Conservation (phyloP, 352 stramenopile genomes). For the Elongisporangium senticosum region DNA sequence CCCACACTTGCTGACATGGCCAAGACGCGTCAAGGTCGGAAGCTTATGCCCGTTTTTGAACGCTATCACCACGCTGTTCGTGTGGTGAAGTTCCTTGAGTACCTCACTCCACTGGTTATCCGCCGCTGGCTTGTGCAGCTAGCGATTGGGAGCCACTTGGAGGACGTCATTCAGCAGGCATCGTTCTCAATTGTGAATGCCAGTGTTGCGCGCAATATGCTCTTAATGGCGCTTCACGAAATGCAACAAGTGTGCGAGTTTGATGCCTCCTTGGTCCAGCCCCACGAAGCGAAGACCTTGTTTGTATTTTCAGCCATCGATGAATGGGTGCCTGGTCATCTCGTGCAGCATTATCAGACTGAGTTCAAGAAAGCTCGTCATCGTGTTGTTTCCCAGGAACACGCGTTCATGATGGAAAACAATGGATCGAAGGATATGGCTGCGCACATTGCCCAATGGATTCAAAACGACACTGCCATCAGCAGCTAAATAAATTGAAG, state of each 20-base stretch:
- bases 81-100: conserved; percentile 36
- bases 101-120: conserved; percentile 27
- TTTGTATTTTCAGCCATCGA: conserved; percentile 70
- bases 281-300: conserved; percentile 44
- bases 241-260: conserved; percentile 47
- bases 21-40: conserved; percentile 29
- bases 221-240: conserved; percentile 64
- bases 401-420: conserved; percentile 76
- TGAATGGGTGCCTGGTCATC: conserved; percentile 60
- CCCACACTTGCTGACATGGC: conserved; percentile 65
- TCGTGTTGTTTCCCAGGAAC: conserved; percentile 44
- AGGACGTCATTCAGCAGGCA: conserved; percentile 38
- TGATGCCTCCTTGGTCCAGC: conserved; percentile 28
- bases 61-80: conserved; percentile 24
- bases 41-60: conserved; percentile 47
- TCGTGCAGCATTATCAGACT: conserved; percentile 48
- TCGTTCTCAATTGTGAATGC: conserved; percentile 49
- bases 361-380: conserved; percentile 39
- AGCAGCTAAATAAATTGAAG: background rate
- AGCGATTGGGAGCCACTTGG: conserved; percentile 29
- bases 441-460: conserved; percentile 48
- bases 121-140: conserved; percentile 39
- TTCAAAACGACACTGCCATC: conserved; percentile 25
- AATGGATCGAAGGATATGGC: conserved; percentile 65
- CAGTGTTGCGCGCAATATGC: conserved; percentile 52